Base-by-base conservation (phyloP, 2,329 filamentous ascomycete species). In the Coleophoma crateriformis region DNA sequence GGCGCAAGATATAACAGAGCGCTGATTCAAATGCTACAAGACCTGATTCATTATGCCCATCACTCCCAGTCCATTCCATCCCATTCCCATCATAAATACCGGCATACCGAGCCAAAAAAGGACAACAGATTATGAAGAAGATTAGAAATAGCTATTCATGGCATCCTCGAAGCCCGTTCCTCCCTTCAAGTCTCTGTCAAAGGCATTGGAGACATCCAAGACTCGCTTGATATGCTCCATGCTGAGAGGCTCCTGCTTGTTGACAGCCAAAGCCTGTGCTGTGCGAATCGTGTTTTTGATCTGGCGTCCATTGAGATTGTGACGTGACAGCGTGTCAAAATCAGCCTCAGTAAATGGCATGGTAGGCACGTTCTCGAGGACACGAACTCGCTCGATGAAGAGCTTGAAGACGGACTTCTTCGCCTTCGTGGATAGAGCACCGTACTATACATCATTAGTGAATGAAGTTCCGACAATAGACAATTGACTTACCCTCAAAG, bases 231-330 rank as follows among this genome's bases (percentile, higher is more conserved):
- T 86, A 61, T 95, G 89, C 45, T 76, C 76, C 85, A 95, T 90
- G 48, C 80, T 79, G 33, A 96, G 76, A 3, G 79, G 72, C 51
- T 84, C 79, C 22, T 79, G 74, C 65, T 90, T 87, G 55, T 88
- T 87, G 41, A 92, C 78, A 1, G 90, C 89, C 14, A 96, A 75
- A 0, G 87, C 87, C 67, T 95, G 89, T 2, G 88, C 88, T 0
- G 88, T 91, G 49, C 87, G 81, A 45, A 95, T 84, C 11, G 86
- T 85, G 64, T 95, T 95, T 73, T 95, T 95, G 75, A 95, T 95
- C 79, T 85, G 82, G 59, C 84, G 72, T 22, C 84, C 84, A 55
- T 88, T 88, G 54, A 88, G 74, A 35, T 84, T 82, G 61, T 86
- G 80, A 46, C 83, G 78, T 1, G 85, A 81, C 17, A 95, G 71